Evolutionary conservation across 805 yeast genomes (phyloP), one percentile per base, ranked within the genome.

Genomic region (Metschnikowia santaceciliae): DNA sequence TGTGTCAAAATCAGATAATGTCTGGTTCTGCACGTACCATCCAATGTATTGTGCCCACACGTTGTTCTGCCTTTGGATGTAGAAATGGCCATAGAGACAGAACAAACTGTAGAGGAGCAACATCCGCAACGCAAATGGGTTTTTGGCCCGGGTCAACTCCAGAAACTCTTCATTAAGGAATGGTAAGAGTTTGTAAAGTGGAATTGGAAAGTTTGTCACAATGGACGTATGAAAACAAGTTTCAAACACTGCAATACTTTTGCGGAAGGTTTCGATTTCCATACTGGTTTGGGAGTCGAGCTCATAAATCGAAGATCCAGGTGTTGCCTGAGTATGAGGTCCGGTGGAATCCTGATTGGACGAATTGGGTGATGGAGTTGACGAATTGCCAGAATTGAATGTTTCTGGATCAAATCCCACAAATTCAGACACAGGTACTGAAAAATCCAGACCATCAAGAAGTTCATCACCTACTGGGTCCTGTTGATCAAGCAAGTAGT

Each of bases 111-210:
- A 65, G 0, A 56, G 48, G 46, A 51, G 66, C 13, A 72, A 44
- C 1, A 69, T 8, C 32, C 68, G 54, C 20, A 67, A 50, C 0
- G 73, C 72, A 37, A 61, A 60, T 37, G 51, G 59, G 40, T 68
- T 51, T 34, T 61, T 55, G 2, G 23, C 15, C 36, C 65, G 55
- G 4, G 66, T 51, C 50, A 68, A 46, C 7, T 45, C 55, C 5
- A 53, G 50, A 41, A 62, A 63, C 5, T 54, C 53, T 4, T 51
- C 50, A 2, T 52, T 49, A 11, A 64, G 10, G 11, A 60, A 13
- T 7, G 67, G 49, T 7, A 66, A 41, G 62, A 70, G 67, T 47
- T 64, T 54, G 51, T 60, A 69, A 6, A 70, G 41, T 6, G 75
- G 76, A 11, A 69, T 53, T 2, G 73, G 72, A 46, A 61, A 62